Evolutionary conservation across 441 rosid genomes (phyloP).

Genomic region (Mallotus repandus): DNA sequence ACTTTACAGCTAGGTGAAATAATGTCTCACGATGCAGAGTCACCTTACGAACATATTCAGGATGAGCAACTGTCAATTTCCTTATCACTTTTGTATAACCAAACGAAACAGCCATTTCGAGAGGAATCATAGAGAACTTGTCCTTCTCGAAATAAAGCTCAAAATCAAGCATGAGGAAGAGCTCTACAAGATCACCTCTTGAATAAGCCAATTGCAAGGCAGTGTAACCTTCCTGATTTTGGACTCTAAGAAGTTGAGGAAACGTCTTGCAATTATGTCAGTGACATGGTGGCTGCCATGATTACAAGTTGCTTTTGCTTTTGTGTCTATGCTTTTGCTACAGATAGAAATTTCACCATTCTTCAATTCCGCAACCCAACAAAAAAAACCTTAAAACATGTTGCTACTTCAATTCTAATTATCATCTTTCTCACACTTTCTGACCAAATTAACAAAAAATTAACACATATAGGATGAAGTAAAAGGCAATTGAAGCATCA

Average conservation of each 20-base stretch:
- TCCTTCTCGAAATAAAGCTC: not conserved
- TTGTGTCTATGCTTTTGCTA: no score
- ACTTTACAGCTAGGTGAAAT: constrained; percentile 12
- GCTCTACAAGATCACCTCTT: constrained; percentile 1
- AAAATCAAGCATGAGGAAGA: not conserved
- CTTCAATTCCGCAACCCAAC: constrained; percentile 51
- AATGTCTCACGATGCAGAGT: constrained; percentile 11
- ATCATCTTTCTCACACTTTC: not conserved
- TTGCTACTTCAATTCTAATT: not conserved
- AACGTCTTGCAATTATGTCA: not conserved
- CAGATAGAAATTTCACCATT: no score
- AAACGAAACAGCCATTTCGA: not conserved
- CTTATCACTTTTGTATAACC: not conserved
- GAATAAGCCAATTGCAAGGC: constrained; percentile 15
- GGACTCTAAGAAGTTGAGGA: not conserved
- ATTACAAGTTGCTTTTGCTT: no score
- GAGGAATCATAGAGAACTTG: constrained; percentile 4
- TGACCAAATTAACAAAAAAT: not conserved
- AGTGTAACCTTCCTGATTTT: constrained; percentile 1
- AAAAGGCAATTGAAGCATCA: no score
- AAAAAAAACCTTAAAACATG: not conserved
- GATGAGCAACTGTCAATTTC: constrained; percentile 4
- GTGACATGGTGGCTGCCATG: not conserved
- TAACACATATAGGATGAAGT: no score
- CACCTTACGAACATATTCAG: not conserved